Base-by-base conservation (phyloP, 1,284 basidiomycete species). In the Boletus chippewaensis region DNA sequence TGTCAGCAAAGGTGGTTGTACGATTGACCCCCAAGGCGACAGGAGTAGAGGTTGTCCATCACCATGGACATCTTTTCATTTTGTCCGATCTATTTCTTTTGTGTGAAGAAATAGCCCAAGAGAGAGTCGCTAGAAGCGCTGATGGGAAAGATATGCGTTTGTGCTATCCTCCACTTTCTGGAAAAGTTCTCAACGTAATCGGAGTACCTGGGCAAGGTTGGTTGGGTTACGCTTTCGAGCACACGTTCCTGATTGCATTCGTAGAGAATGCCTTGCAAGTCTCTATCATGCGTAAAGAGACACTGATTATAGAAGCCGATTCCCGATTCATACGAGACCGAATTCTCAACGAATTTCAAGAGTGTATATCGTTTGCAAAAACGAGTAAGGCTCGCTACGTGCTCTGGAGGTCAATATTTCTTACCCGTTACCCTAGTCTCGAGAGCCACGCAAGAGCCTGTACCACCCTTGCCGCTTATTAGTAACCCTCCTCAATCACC, bases 111-210 rank as follows among this genome's bases (percentile, higher is more conserved):
- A 92, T 94, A 81, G 69, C 79, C 2, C 75, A 74, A 15, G 77
- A 94, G 55, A 71, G 70, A 47, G 66, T 68, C 46, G 62, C 74
- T 47, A 67, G 72, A 41, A 79, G 72, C 8, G 71, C 73, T 28
- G 76, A 76, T 53, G 83, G 82, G 49, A 77, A 84, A 7, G 93
- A 97, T 64, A 90, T 96, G 84, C 92, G 87, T 84, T 73, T 99
- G 47, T 81, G 88, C 57, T 99, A 96, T 72, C 96, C 96, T 18
- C 96, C 96, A 3, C 73, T 99, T 46, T 88, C 96, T 8, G 95
- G 94, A 5, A 98, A 97, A 67, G 93, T 97, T 62, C 74, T 98
- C 49, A 78, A 79, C 57, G 81, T 86, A n/a, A 74, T 71, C 24
- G 85, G 84, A 60, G 73, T 83, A 5, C 72, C 76, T 50, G 80